Conservation (phyloP, 805 yeast genomes). For the Cyberlindnera euphorbiiphila region DNA sequence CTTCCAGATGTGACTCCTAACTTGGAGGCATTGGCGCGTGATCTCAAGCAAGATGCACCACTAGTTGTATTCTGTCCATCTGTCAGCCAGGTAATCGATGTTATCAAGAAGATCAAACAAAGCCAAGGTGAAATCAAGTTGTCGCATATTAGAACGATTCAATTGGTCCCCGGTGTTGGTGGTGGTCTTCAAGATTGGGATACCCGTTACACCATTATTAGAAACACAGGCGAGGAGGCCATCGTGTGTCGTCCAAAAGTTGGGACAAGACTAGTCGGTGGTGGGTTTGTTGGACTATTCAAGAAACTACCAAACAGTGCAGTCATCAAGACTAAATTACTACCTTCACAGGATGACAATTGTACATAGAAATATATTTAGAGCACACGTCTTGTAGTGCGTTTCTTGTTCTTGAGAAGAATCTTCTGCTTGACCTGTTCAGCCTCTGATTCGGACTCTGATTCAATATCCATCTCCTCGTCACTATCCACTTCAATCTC, state of each 20-base stretch:
- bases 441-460: conserved; percentile 45
- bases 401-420: conserved; percentile 29
- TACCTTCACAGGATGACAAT: conserved; percentile 2
- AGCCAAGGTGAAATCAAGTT: conserved; percentile 31
- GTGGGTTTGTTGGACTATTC: conserved; percentile 47
- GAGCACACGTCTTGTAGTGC: conserved; percentile 21
- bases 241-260: conserved; percentile 49
- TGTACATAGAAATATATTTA: not conserved
- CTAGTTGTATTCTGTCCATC: conserved; percentile 45
- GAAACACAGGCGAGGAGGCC: conserved; percentile 37
- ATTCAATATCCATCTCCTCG: conserved; percentile 37
- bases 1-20: conserved; percentile 41
- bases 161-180: conserved; percentile 44
- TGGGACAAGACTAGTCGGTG: conserved; percentile 44
- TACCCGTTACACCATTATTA: conserved; percentile 36
- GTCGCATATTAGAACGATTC: conserved; percentile 37
- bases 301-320: conserved; percentile 30
- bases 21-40: conserved; percentile 30
- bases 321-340: conserved; percentile 12
- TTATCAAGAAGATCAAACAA: conserved; percentile 31
- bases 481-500: conserved; percentile 58
- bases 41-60: conserved; percentile 39
- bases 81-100: conserved; percentile 43
- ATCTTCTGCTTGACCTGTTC: conserved; percentile 46
- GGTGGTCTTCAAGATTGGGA: conserved; percentile 54